Conservation (phyloP, 2,329 filamentous ascomycete genomes). For the Aureobasidium lini region DNA sequence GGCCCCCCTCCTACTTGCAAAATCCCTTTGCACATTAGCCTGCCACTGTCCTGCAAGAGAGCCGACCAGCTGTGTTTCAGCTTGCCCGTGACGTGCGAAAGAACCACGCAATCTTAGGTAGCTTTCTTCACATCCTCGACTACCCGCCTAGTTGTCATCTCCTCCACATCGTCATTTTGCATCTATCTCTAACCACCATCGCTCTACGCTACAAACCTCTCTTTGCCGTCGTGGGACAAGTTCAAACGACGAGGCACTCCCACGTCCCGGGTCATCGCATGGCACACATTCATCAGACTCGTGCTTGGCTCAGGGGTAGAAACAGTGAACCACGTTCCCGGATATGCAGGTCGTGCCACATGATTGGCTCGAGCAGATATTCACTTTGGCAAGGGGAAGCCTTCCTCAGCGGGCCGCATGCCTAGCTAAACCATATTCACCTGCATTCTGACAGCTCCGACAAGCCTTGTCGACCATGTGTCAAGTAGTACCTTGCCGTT, state of each 20-base stretch:
- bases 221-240: not conserved
- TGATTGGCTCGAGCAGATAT: not conserved
- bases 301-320: constrained; percentile 11
- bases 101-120: not conserved
- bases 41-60: constrained; percentile 7
- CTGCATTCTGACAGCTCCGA: not conserved
- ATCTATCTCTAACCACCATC: constrained; percentile 2
- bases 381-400: constrained; percentile 1
- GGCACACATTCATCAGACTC: not conserved
- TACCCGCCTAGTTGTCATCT: not conserved
- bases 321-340: constrained; percentile 10
- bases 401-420: constrained; percentile 5
- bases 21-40: constrained; percentile 8
- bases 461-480: not conserved
- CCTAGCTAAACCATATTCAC: not conserved
- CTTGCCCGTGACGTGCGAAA: not conserved
- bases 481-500: not conserved
- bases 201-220: not conserved
- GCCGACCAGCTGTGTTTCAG: constrained; percentile 2
- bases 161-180: not conserved
- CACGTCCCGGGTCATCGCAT: not conserved
- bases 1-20: not conserved
- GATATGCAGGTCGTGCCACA: not conserved
- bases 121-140: not conserved
- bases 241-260: not conserved